These are phyloP conservation scores for Neurospora sp. DNA, from an alignment of 495 filamentous ascomycete genomes.

Conservation along the genomic window DNA sequence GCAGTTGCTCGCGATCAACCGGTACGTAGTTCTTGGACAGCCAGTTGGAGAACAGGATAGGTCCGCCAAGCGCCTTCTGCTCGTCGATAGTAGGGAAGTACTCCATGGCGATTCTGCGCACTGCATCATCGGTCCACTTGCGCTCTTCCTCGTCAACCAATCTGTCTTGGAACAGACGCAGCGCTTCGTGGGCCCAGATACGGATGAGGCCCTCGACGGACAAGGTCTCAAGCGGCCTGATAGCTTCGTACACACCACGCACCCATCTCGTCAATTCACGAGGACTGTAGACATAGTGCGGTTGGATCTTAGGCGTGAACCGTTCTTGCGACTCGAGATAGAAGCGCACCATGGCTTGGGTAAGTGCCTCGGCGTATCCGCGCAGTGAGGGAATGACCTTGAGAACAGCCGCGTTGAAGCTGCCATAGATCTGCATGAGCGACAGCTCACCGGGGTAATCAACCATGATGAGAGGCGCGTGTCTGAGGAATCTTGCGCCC, in stretches of 20 bases:
- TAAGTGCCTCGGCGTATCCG: constrained; percentile 86
- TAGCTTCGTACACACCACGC: constrained; percentile 91
- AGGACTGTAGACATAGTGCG: constrained; percentile 98
- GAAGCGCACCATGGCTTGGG: constrained; percentile 95
- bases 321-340: constrained; percentile 87
- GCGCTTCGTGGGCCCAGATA: constrained; percentile 96
- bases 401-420: constrained; percentile 91
- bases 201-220: constrained; percentile 85
- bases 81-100: constrained; percentile 91
- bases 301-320: constrained; percentile 93
- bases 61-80: constrained; percentile 75
- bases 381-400: constrained; percentile 95
- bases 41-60: constrained; percentile 98
- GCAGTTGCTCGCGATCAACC: constrained; percentile 84
- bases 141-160: constrained; percentile 90
- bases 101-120: constrained; percentile 74
- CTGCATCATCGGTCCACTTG: constrained; percentile 82
- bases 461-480: constrained; percentile 96
- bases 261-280: constrained; percentile 97
- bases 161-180: constrained; percentile 93
- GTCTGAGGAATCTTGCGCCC: constrained; percentile 84
- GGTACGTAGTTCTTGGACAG: constrained; percentile 98
- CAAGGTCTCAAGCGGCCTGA: constrained; percentile 79
- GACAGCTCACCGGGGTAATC: constrained; percentile 96
- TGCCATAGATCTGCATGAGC: constrained; percentile 92